These are phyloP conservation scores for Teunomyces atbi DNA, from an alignment of 805 yeast species.

Conservation along the genomic window DNA sequence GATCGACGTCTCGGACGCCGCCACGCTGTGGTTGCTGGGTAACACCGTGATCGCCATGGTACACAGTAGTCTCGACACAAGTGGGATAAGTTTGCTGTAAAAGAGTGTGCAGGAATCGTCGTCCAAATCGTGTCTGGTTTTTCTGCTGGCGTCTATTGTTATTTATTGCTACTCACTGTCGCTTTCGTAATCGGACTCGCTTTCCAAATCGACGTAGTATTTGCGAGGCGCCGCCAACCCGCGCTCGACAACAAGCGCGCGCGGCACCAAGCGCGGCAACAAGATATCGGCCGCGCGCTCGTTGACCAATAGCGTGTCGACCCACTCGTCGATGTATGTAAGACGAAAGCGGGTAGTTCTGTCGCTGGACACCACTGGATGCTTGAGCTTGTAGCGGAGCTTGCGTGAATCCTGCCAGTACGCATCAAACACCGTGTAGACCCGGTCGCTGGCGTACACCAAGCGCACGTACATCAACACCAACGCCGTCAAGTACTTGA, in stretches of 20 bases:
- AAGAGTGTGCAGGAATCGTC: neutral
- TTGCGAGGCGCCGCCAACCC: constrained; percentile 40
- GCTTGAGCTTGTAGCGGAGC: constrained; percentile 43
- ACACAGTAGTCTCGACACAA: too few species aligned
- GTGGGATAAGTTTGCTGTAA: neutral
- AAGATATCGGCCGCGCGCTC: constrained; percentile 71
- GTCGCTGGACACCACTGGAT: too few species aligned
- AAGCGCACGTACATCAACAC: constrained; percentile 64
- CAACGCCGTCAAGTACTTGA: constrained; percentile 74
- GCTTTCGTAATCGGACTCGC: constrained; percentile 24
- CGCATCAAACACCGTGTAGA: constrained; percentile 53
- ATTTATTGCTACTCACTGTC: constrained; percentile 33
- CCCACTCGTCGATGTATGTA: constrained; percentile 67
- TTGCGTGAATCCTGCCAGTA: constrained; percentile 67
- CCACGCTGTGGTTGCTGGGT: constrained; percentile 17
- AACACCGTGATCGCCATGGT: constrained; percentile 37
- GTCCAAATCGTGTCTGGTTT: neutral
- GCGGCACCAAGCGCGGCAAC: constrained; percentile 57
- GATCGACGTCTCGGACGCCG: constrained; percentile 20
- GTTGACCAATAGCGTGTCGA: constrained; percentile 56
- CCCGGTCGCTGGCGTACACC: constrained; percentile 34
- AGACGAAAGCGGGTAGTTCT: constrained; percentile 25
- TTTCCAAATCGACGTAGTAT: constrained; percentile 22
- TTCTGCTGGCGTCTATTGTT: too few species aligned
- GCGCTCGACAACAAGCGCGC: constrained; percentile 42